These are phyloP conservation scores for Wickerhamomyces alni DNA, from an alignment of 805 yeast species.

Conservation along the genomic window DNA sequence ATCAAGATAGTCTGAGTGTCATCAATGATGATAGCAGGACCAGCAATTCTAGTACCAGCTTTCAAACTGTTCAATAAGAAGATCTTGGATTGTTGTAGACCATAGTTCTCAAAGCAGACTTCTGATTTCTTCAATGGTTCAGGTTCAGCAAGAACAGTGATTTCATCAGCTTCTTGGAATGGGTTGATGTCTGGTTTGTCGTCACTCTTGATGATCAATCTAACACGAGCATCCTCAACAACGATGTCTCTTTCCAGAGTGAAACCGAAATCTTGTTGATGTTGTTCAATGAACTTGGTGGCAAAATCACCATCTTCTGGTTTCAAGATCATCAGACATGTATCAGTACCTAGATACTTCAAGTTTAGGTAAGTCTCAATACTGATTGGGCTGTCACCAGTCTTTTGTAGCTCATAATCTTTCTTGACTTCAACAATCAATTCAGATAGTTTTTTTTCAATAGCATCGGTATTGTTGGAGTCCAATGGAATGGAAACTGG, in stretches of 20 bases:
- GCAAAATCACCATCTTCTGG: no score
- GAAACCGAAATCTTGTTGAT: slow-evolving; percentile 71
- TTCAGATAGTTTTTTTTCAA: slow-evolving; percentile 42
- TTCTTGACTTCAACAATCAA: no score
- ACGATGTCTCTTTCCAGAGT: slow-evolving; percentile 51
- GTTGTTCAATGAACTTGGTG: slow-evolving; percentile 53
- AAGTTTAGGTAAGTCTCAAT: no score
- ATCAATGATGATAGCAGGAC: slow-evolving; percentile 78
- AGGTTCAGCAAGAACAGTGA: no score
- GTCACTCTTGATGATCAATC: slow-evolving; percentile 53
- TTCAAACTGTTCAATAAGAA: slow-evolving; percentile 46
- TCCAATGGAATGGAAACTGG: slow-evolving; percentile 50
- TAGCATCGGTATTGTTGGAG: slow-evolving; percentile 22
- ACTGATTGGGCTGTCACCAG: no score
- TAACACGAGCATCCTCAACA: slow-evolving; percentile 71
- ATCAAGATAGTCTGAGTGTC: slow-evolving; percentile 76
- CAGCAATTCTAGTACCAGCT: slow-evolving; percentile 47
- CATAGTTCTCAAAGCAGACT: slow-evolving; percentile 23
- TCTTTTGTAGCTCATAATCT: no score
- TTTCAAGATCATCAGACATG: slow-evolving; percentile 34
- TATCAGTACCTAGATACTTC: slow-evolving; percentile 32
- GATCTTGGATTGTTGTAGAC: slow-evolving; percentile 38
- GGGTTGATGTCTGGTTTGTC: slow-evolving; percentile 41
- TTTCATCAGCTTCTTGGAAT: slow-evolving; percentile 19
- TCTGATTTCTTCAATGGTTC: no score